Base-by-base conservation (phyloP, 1,139 yeast genomes). In the Yamadazyma triangularis region DNA sequence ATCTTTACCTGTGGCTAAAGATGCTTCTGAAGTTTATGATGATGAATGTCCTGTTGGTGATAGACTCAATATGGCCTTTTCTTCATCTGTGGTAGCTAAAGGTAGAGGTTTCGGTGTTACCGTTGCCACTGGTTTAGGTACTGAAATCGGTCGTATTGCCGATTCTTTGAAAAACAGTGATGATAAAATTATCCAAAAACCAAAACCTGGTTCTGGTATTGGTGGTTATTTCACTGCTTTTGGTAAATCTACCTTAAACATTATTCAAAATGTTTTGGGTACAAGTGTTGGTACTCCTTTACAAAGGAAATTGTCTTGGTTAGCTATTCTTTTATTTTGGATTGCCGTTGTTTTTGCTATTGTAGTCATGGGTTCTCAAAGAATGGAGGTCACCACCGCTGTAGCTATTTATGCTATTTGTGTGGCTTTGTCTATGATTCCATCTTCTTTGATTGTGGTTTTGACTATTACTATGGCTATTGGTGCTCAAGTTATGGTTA, bases 391-490 rank as follows among this genome's bases (percentile, higher is more conserved):
- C 48, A 70, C 53, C 60, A 64, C 38, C 53, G 61, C 45, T 52
- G 73, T 67, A 45, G 76, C 56, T 29, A 60, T 45, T 51, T 64
- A 40, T 44, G 72, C 50, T 41, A 59, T 45, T 44, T 71, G 59
- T 35, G 67, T 71, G 31, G 70, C 73, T 0, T 70, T 73, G 29
- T 65, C 77, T 3, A 72, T 72, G 59, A 70, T 73, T 39, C 79
- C 79, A 4, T 74, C 73, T 24, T 73, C 79, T 19, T 56, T 73
- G 41, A 75, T 77, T 29, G 70, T 73, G 30, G 78, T 75, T 13
- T 60, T 73, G 34, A 72, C 79, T 24, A 62, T 71, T 26, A 68
- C 74, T 23, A 55, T 73, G 57, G 60, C 73, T 3, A 65, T 71
- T 23, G 70, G 73, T 19, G 76, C 77, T 12, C 61, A 56, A 33